Base-by-base conservation (phyloP, 75 land plant species). In the Picea glauca region DNA sequence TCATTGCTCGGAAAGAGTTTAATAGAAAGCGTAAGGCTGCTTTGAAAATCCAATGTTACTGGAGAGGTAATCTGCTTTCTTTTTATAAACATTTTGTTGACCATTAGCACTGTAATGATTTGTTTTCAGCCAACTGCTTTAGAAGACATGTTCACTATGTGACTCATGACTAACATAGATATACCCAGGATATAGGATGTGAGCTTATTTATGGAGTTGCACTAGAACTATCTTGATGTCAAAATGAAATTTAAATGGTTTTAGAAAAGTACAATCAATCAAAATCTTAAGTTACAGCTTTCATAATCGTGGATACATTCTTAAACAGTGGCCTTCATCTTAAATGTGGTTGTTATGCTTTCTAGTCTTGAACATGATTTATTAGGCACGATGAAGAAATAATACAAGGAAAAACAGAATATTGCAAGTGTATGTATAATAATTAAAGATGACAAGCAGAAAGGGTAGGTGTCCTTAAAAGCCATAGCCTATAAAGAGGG, bases 41-140 rank as follows among this genome's bases (percentile, higher is more conserved):
- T 58, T 30, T 87, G 31, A 50, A 58, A 64, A 82, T 92, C 68
- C 96, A 93, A 81, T 80, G 89, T 58, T 84, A 66, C 58, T 92
- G 89, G 64, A 80, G 90, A 82, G 96, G 96, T 93, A 54, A 31
- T 40, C 33, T 50, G 2, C n/a, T 15, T 78, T 65, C 15, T 20
- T 2, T 8, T n/a, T 5, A 62, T 62, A 62, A 62, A 2, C 21
- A 62, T 20, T 20, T 21, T 7, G 21, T 62, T 62, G 26, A 20
- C 63, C n/a, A n/a, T 62, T 4, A 62, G 63, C n/a, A 72, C 13
- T 72, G 3, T 35, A 38, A 1, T 72, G 0, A 72, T 33, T 13
- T 14, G 4, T 33, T 38, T 38, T 72, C n/a, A 72, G 43, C 18
- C 6, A 35, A 35, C 38, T 35, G 9, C 9, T 20, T 38, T 72